phyloP scores from a whole-genome alignment of 345 rosid genomes.

The Syzygium aromaticum region DNA sequence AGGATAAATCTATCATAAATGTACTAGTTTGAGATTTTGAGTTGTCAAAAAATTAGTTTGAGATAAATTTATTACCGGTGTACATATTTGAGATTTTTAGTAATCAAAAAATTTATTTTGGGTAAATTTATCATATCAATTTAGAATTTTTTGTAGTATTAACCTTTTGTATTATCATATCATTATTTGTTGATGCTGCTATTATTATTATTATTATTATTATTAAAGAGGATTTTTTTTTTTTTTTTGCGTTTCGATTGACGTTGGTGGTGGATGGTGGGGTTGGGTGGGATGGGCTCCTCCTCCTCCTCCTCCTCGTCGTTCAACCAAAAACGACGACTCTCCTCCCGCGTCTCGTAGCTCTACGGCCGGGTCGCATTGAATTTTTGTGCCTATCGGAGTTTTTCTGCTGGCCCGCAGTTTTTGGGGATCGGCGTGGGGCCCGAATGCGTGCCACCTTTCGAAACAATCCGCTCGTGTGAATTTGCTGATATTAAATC shows the following conservation, averaged over 20 bases:
- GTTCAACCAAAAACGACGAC: not conserved
- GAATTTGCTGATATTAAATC: too few species aligned
- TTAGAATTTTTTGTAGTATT: too few species aligned
- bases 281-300: not conserved
- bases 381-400: not conserved
- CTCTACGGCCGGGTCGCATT: not conserved
- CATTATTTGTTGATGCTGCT: not conserved
- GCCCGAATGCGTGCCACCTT: too few species aligned
- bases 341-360: not conserved
- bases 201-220: not conserved
- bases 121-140: too few species aligned
- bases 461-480: too few species aligned
- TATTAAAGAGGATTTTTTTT: not conserved
- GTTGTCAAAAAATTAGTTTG: too few species aligned
- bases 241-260: not conserved
- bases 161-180: not conserved
- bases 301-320: not conserved
- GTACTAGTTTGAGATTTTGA: too few species aligned
- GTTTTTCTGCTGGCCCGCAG: too few species aligned
- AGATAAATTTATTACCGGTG: too few species aligned
- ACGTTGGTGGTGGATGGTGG: not conserved
- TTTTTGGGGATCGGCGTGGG: too few species aligned
- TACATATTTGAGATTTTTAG: rapidly evolving
- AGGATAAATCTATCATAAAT: too few species aligned
- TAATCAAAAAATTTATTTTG: too few species aligned